Base-by-base conservation (phyloP, 2,329 filamentous ascomycete genomes). In the Aspergillus hortae region DNA sequence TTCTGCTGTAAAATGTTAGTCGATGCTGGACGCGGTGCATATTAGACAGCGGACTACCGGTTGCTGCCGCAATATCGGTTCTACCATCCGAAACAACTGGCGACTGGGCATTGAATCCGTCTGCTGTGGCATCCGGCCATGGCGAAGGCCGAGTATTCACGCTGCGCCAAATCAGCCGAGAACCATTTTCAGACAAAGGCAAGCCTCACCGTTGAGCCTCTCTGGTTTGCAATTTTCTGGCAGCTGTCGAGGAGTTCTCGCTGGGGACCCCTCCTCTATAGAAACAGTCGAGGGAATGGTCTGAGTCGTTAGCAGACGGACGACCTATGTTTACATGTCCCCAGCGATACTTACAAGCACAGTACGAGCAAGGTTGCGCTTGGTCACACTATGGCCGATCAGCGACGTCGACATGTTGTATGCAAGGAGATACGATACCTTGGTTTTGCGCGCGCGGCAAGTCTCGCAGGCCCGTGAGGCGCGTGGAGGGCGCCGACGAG, bases 391-490 rank as follows among this genome's bases (percentile, higher is more conserved):
- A 36, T 38, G 15, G 17, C 15, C 21, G 3, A 48, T 6, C 44
- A 43, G 9, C 2, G 36, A 25, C 15, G 12, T 23, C 23, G 25
- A 12, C 6, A 7, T n/a, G 3, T 3, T n/a, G 11, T 17, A 15
- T 38, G 6, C 14, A 38, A 10, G 14, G 35, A 38, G 3, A 38
- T 7, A 7, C 14, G 5, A 14, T 45, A 63, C 58, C 54, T 61
- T 61, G 1, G 60, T 61, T 46, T 62, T 62, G 17, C 60, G 57
- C 51, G 56, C 51, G 15, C 60, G 60, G 49, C 60, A 61, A 27
- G 59, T 61, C 50, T 61, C 59, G 49, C 61, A 63, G 27, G 59
- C 61, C 40, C 53, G 59, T 15, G 59, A 63, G 44, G 59, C 59
- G 38, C 58, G 52, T 23, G 54, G 52, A 44, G 49, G 49, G 19